Evolutionary conservation across 75 land plant genomes (phyloP), one percentile per base, ranked within the genome.

Genomic region (Larix kaempferi): DNA sequence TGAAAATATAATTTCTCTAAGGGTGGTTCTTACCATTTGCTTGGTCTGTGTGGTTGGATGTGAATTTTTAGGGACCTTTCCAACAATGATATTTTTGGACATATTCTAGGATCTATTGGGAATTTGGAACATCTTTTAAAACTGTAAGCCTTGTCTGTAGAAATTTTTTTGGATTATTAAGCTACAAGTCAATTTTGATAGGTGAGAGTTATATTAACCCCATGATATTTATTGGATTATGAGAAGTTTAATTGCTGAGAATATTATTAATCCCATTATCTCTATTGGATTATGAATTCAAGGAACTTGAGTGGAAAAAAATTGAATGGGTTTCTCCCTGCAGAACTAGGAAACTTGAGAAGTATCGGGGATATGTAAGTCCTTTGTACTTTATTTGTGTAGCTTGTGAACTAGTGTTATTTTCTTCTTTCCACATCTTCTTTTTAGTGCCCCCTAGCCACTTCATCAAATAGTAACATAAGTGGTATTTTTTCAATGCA

Each of bases 61-160:
- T 65, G 17, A 74, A 41, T 66, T n/a, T 57, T n/a, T 84, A 94
- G 97, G 77, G 95, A 95, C 65, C 71, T 95, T 7, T 93, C 98
- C n/a, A 76, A 78, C 37, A 94, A 92, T 74, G 74, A 83, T 59
- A 86, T 96, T 55, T 86, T 65, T 81, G 99, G 99, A 26, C 56
- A 86, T 3, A 89, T 97, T 74, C 98, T 98, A 33, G 74, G 86
- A 39, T 88, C 98, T 19, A 78, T 97, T 77, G 99, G 99, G 69
- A 88, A 86, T 76, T 78, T 97, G 74, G 99, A 97, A 75, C 99
- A 97, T 82, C 90, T 97, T 54, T 81, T 94, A 33, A 91, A 82
- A 67, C 64, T 95, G 95, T 91, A 76, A 81, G 88, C 79, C 0
- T 13, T 26, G 15, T 29, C 29, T 3, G 22, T 69, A 56, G 7